These are phyloP conservation scores for Plectosphaerella plurivora DNA, from an alignment of 2,329 filamentous ascomycete species.

Conservation along the genomic window DNA sequence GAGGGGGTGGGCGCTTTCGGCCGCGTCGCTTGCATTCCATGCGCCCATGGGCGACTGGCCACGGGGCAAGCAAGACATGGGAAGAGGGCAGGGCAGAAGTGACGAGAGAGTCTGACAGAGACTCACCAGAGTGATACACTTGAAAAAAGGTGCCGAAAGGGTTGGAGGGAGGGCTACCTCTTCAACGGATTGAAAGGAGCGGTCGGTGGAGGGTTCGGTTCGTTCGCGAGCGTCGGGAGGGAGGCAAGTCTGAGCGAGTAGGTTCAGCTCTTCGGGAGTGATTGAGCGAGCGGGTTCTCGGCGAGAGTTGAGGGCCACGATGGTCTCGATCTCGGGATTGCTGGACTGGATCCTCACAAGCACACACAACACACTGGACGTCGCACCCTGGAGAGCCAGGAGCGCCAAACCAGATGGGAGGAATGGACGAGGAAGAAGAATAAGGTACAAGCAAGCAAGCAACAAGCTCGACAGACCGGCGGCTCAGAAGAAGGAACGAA, in stretches of 20 bases:
- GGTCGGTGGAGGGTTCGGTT: no score
- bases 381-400: constrained; percentile 43
- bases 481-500: constrained; percentile 16
- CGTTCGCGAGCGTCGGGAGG: no score
- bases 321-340: neutral
- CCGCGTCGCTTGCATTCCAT: neutral
- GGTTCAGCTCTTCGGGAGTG: no score
- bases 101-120: neutral
- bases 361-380: constrained; percentile 22
- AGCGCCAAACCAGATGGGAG: constrained; percentile 30
- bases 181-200: no score
- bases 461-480: constrained; percentile 20
- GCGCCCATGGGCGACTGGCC: neutral
- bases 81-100: neutral
- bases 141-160: neutral
- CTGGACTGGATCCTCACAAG: neutral
- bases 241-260: no score
- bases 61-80: neutral
- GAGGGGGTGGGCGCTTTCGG: neutral
- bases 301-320: no score
- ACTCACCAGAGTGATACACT: constrained; percentile 18
- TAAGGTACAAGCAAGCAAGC: neutral
- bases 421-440: constrained; percentile 17
- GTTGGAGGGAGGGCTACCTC: no score
- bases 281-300: no score